These are phyloP conservation scores for Picea glauca DNA, from an alignment of 75 land plant genomes.

Conservation along the genomic window DNA sequence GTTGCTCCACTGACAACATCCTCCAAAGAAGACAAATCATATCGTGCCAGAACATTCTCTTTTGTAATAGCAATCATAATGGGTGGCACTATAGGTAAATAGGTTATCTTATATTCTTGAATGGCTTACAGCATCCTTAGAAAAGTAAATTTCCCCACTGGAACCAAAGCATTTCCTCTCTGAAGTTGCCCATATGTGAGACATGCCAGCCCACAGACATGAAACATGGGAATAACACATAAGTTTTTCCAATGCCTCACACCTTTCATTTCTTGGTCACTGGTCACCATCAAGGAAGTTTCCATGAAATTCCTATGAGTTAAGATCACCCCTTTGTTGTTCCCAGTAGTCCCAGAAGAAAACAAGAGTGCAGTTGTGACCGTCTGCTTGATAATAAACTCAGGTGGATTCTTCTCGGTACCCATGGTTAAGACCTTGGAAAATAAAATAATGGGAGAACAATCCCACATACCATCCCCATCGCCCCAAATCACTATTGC, in stretches of 20 bases:
- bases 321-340: conserved; percentile 71
- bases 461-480: background rate
- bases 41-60: conserved; percentile 35
- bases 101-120: conserved; percentile 51
- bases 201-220: conserved; percentile 62
- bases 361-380: conserved; percentile 63
- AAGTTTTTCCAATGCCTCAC: conserved; percentile 31
- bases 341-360: conserved; percentile 87
- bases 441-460: background rate
- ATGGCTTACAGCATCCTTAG: conserved; percentile 35
- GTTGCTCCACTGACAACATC: conserved; percentile 67
- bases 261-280: conserved; percentile 29
- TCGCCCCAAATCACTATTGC: conserved; percentile 10
- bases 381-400: conserved; percentile 20
- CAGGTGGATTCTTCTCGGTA: conserved; percentile 8
- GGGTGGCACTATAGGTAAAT: conserved; percentile 70
- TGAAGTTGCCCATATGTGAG: conserved; percentile 40
- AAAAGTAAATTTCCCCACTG: conserved; percentile 57
- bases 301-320: conserved; percentile 69
- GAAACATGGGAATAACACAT: conserved; percentile 76
- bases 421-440: background rate
- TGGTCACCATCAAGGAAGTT: conserved; percentile 20
- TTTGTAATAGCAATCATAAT: conserved; percentile 61
- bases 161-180: conserved; percentile 55
- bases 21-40: conserved; percentile 56